A percentile compares a stretch with the other conserved stretches of the same genome.
Evolutionary conservation across 1,284 basidiomycete species (phyloP).

Genomic region (Mycena sp.): DNA sequence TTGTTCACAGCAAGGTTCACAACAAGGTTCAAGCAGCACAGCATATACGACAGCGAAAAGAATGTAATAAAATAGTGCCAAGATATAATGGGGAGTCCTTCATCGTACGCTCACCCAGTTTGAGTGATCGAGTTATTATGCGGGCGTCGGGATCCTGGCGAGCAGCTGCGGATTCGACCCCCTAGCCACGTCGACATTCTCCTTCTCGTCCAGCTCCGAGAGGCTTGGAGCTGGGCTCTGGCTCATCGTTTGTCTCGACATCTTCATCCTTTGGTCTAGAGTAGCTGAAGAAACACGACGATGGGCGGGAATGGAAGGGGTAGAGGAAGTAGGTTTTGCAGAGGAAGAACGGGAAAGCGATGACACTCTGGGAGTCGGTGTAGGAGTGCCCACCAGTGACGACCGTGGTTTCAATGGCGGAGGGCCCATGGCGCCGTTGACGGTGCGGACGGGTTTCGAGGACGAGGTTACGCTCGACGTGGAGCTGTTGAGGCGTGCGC

Average conservation of each 20-base stretch:
- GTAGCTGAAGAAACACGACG: constrained; percentile 27
- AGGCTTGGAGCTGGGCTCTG: constrained; percentile 40
- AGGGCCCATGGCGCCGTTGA: constrained; percentile 55
- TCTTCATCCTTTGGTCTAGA: constrained; percentile 22
- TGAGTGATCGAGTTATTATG: background rate
- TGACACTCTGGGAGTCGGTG: constrained; percentile 43
- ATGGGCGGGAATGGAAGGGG: constrained; percentile 10
- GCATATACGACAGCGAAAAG: constrained; percentile 22
- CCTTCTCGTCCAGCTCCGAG: constrained; percentile 48
- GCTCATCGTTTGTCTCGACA: constrained; percentile 10
- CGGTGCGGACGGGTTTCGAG: constrained; percentile 21
- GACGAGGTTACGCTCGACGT: constrained; percentile 10
- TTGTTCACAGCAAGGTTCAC: constrained; percentile 15
- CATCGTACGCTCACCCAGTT: background rate
- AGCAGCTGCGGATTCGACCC: constrained; percentile 6
- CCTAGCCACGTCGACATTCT: constrained; percentile 48
- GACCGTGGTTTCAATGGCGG: constrained; percentile 50
- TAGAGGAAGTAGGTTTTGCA: constrained; percentile 37
- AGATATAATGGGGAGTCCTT: constrained; percentile 11
- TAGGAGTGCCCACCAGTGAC: constrained; percentile 49
- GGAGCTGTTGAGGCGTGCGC: constrained; percentile 54
- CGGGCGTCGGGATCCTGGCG: constrained; percentile 16
- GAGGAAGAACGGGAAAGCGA: constrained; percentile 46
- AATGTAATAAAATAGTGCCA: constrained; percentile 22
- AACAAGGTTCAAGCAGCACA: too few relatives aligned